These are phyloP conservation scores for sorghum (Sorghum bicolor) DNA, from an alignment of 176 grass and related monocot genomes.

Conservation along the genomic window DNA sequence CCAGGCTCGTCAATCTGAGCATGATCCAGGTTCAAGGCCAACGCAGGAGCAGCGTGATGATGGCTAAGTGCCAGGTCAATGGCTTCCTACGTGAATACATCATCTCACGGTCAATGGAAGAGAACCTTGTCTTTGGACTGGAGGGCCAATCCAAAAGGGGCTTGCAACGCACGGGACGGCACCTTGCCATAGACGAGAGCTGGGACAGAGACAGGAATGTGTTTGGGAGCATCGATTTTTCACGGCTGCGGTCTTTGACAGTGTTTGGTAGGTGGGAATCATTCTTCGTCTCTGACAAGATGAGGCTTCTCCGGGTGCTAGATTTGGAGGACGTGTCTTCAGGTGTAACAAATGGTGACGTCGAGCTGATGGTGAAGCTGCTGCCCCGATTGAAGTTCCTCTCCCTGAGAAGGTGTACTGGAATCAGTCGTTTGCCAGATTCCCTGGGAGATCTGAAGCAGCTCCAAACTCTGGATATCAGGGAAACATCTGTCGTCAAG, in stretches of 20 bases:
- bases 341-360: background rate
- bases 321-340: slow-evolving; percentile 19
- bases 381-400: slow-evolving; percentile 37
- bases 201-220: background rate
- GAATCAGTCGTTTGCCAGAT: too few relatives aligned
- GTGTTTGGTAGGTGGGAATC: background rate
- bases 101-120: background rate
- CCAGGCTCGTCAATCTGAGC: background rate
- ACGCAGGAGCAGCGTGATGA: background rate
- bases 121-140: slow-evolving; percentile 19
- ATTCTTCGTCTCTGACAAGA: background rate
- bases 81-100: slow-evolving; percentile 36
- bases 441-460: too few relatives aligned
- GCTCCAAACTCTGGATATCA: too few relatives aligned
- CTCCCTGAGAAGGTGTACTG: slow-evolving; percentile 1
- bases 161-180: background rate
- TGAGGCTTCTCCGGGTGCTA: slow-evolving; percentile 39
- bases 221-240: background rate
- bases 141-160: background rate
- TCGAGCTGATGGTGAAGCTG: background rate
- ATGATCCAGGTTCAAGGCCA: slow-evolving; percentile 9
- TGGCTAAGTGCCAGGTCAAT: slow-evolving; percentile 22
- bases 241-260: slow-evolving; percentile 10
- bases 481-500: too few relatives aligned
- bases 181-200: background rate